Evolutionary conservation across 1,284 basidiomycete genomes (phyloP), one percentile per base, ranked within the genome.

Genomic region (Trichosporon faecale): DNA sequence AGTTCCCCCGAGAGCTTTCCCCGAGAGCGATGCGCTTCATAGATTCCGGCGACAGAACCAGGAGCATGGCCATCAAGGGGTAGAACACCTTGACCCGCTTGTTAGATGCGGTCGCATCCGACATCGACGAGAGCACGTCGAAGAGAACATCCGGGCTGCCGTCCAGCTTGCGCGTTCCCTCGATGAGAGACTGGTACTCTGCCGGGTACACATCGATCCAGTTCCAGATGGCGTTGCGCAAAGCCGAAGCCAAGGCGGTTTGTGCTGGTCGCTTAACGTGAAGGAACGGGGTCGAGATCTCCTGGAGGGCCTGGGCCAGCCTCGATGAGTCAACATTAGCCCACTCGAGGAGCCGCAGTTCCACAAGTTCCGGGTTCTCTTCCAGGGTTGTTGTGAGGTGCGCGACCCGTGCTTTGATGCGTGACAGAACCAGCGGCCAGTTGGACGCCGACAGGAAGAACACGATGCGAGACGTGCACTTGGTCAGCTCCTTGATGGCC

Each of bases 361-460:
- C 83, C 35, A 74, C 71, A 14, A 80, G 57, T 91, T 88, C 77
- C 87, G 88, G 29, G 88, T 85, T 79, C 64, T 85, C 81, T 64
- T 85, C 85, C 46, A 83, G 80, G 1, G 82, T 80, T 4, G 84
- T 84, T 11, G 76, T 78, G n/a, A 82, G 65, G 74, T 77, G 66
- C 91, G 86, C 70, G 84, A 87, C 73, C 88, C 91, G 91, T 60
- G 86, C 86, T 69, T 90, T 88, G 70, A 96, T 87, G 21, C 92
- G 88, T 25, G 87, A 84, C 74, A 91, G 88, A 21, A 98, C 91
- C 8, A 93, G 87, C 37, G 85, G 84, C 94, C 95, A 98, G 79
- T 98, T 97, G 23, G 92, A 92, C 0, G 92, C 90, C 7, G 94
- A 95, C 16, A 98, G 87, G 79, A 92, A 91, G 80, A 92, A 95